A percentile compares a stretch with the other conserved stretches of the same genome.
Conservation (phyloP, 441 rosid species). For the Erodium moschatum region DNA sequence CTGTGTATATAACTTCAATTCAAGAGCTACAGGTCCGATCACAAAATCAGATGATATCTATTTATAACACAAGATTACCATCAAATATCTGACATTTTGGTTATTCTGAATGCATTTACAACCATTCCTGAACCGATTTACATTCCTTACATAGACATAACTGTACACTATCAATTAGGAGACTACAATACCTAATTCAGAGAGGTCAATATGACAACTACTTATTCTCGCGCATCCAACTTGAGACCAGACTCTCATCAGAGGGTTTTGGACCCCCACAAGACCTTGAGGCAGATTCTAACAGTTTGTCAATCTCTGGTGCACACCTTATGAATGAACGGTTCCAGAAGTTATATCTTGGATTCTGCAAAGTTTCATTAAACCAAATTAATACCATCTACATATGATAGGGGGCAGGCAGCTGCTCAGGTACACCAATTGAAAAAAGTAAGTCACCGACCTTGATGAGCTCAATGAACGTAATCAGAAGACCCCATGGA, state of each 20-base stretch:
- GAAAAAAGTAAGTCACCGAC: constrained; percentile 20
- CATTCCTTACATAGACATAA: not conserved
- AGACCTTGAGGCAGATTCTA: constrained; percentile 86
- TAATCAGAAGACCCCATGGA: constrained; percentile 97
- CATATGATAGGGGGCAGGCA: not conserved
- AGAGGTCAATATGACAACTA: constrained; percentile 20
- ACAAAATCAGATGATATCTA: too few species aligned
- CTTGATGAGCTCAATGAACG: constrained; percentile 98
- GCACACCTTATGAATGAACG: constrained; percentile 86
- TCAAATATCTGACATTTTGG: not conserved
- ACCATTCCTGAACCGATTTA: not conserved
- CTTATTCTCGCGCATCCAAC: constrained; percentile 72
- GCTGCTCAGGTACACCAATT: not conserved
- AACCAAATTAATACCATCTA: not conserved
- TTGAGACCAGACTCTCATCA: constrained; percentile 74
- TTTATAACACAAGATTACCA: too few species aligned
- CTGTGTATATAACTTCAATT: too few species aligned
- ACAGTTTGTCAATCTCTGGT: constrained; percentile 97
- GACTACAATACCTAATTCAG: not conserved
- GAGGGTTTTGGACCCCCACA: constrained; percentile 86
- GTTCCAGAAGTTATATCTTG: constrained; percentile 90
- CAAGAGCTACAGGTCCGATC: too few species aligned
- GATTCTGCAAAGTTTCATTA: constrained; percentile 46
- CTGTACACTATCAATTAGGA: not conserved
- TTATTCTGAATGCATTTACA: not conserved